Conservation (phyloP, 2,329 filamentous ascomycete species). For the Blumeriella jaapii region DNA sequence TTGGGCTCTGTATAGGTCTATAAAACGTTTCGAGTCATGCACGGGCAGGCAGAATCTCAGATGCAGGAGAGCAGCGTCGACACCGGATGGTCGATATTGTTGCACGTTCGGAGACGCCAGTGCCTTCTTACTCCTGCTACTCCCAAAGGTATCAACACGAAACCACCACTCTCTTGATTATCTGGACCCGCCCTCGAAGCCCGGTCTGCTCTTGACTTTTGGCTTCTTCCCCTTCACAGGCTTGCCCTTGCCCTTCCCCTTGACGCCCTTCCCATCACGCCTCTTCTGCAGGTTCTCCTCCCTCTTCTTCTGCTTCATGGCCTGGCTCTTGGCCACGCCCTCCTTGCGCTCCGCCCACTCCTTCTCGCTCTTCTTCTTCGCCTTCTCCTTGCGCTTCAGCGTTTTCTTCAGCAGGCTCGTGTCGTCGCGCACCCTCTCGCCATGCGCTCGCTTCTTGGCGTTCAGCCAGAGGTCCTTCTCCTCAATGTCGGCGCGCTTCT, state of each 20-base stretch:
- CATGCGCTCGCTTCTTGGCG: slow-evolving; percentile 77
- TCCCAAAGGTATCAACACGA: too few species aligned
- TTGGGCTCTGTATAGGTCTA: too few species aligned
- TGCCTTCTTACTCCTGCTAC: too few species aligned
- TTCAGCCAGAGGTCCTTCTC: slow-evolving; percentile 94
- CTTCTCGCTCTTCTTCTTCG: slow-evolving; percentile 83
- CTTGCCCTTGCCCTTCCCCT: slow-evolving; percentile 47
- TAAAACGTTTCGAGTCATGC: too few species aligned
- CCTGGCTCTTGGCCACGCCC: slow-evolving; percentile 63
- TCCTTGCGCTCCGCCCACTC: slow-evolving; percentile 70
- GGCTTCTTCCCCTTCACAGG: slow-evolving; percentile 36
- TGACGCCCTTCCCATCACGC: slow-evolving; percentile 60
- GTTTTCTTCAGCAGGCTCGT: slow-evolving; percentile 84
- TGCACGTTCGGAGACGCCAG: too few species aligned
- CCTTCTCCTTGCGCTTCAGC: slow-evolving; percentile 80
- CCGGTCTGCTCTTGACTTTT: slow-evolving; percentile 37
- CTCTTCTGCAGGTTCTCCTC: slow-evolving; percentile 68
- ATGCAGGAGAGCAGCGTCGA: too few species aligned
- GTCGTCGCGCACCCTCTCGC: slow-evolving; percentile 81
- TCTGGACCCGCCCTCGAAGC: slow-evolving; percentile 46
- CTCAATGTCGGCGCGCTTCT: slow-evolving; percentile 74
- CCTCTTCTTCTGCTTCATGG: slow-evolving; percentile 70
- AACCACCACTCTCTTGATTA: too few species aligned
- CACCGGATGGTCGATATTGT: too few species aligned
- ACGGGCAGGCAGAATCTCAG: too few species aligned